Evolutionary conservation across 2,329 filamentous ascomycete species (phyloP).

Genomic region (Colletotrichum neosansevieriae): DNA sequence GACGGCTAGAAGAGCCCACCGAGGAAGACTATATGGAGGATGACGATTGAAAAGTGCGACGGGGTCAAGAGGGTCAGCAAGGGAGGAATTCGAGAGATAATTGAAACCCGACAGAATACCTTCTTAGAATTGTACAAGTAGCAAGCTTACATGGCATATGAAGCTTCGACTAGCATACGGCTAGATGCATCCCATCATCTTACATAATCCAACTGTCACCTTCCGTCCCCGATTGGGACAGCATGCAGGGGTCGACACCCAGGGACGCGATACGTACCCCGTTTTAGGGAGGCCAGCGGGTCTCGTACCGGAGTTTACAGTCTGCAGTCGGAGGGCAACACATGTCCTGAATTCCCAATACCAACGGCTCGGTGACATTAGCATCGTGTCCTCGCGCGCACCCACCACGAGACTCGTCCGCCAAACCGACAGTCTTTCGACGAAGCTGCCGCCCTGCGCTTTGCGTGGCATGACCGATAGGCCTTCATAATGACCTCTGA

Average conservation of each 20-base stretch:
- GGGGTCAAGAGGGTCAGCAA: no score
- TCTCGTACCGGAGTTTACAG: conserved; percentile 33
- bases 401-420: conserved; percentile 8
- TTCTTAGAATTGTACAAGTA: no score
- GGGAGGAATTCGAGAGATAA: no score
- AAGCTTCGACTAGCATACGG: no score
- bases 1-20: no score
- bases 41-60: no score
- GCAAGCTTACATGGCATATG: no score
- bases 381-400: conserved; percentile 23
- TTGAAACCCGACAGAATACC: no score
- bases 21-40: no score
- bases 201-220: conserved; percentile 29
- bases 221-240: conserved; percentile 28
- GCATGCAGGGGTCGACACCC: conserved; percentile 32
- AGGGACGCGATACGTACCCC: conserved; percentile 29
- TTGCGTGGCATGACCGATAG: conserved; percentile 39
- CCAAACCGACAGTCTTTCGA: conserved; percentile 4
- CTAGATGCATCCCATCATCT: conserved; percentile 9
- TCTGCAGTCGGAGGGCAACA: conserved; percentile 36
- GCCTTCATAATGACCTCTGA: conserved; percentile 55
- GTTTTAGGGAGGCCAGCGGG: conserved; percentile 36
- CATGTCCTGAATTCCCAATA: conserved; percentile 36
- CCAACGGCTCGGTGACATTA: conserved; percentile 34
- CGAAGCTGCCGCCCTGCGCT: conserved; percentile 35